phyloP scores from a whole-genome alignment of 345 rosid genomes.

The Eucalyptus curtisii region DNA sequence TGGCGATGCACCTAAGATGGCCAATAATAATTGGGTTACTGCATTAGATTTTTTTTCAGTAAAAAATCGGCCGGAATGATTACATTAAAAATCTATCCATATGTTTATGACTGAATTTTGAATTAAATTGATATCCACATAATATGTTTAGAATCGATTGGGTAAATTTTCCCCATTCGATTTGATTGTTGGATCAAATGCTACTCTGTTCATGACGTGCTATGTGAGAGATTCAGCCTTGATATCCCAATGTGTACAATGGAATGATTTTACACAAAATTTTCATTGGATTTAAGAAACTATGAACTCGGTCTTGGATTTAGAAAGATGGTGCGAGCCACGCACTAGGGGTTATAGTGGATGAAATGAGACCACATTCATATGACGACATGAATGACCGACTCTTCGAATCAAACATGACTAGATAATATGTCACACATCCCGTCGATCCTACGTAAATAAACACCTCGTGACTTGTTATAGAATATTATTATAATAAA shows the following conservation, averaged over 20 bases:
- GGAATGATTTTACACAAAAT: background rate
- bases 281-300: background rate
- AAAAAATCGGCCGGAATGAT: rapidly evolving
- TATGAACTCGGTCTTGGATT: rapidly evolving
- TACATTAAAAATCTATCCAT: no score
- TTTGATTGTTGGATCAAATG: no score
- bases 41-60: rapidly evolving
- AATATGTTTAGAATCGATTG: rapidly evolving
- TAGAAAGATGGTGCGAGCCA: background rate
- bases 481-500: background rate
- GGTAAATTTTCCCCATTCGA: no score
- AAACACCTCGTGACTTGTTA: background rate
- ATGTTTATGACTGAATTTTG: no score
- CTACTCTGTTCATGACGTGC: rapidly evolving
- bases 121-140: no score
- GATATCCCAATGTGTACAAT: background rate
- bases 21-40: no score
- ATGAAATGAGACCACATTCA: background rate
- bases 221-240: no score
- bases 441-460: rapidly evolving
- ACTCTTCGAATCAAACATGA: background rate
- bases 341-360: rapidly evolving
- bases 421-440: background rate
- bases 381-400: rapidly evolving
- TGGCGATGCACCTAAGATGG: background rate